Evolutionary conservation across 106 monocot genomes (phyloP), one percentile per base, ranked within the genome.

Genomic region (Xerophyta viscosa): DNA sequence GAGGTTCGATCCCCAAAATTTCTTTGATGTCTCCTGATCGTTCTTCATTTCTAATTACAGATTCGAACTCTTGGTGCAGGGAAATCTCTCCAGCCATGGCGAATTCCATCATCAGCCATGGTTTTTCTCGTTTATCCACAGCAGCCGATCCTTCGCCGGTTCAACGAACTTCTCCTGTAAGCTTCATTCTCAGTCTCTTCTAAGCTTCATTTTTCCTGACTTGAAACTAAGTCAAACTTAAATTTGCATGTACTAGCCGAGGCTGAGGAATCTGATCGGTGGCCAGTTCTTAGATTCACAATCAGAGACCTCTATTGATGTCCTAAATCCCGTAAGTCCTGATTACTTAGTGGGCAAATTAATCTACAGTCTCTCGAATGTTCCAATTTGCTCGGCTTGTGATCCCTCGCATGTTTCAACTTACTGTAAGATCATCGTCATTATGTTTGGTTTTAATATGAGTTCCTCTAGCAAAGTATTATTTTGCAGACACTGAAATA

Each of bases 201-300:
- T 30, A 6, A 6, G 53, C 14, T 12, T 20, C 3, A 21, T 39
- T 22, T 62, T 42, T 60, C 39, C 14, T 17, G 3, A 17, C 33
- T 36, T 17, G 14, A 14, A 3, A 44, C 17, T 44, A 17, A 44
- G 3, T 14, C 3, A 17, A 14, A 8, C 43, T 17, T n/a, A n/a
- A n/a, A 14, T 17, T 17, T 44, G n/a, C 6, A 44, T 17, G 8
- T 44, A 25, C 72, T 36, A 82, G 98, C 48, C 64, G 54, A 71
- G 44, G 57, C 67, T 98, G n/a, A 48, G 71, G 12, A 90, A 90
- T 67, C 77, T 98, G 24, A 90, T 98, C 60, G 90, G 82, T 19
- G 98, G 98, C 14, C 49, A 89, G 65, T 86, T 98, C 50, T 52
- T 98, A 31, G 90, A 90, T 37, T 90, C 90, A 6, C 65, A 54